Evolutionary conservation across 495 filamentous ascomycete genomes (phyloP).

Genomic region (Annulohypoxylon nitens): DNA sequence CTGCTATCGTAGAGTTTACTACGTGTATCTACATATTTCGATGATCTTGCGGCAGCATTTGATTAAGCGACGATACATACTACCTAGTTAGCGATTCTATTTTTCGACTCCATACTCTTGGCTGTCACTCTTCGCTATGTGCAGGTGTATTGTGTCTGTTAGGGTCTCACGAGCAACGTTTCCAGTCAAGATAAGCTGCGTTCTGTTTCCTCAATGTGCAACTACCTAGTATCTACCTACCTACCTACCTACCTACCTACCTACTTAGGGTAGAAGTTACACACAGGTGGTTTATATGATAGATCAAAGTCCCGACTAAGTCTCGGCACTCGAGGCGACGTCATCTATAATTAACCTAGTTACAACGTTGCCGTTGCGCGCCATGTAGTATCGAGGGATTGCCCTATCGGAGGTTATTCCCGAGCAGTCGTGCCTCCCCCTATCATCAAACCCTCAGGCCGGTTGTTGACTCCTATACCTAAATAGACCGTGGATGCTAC

Average conservation of each 20-base stretch:
- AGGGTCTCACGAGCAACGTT: slow-evolving; percentile 25
- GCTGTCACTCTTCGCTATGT: neutral
- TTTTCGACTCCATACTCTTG: neutral
- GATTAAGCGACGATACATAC: neutral
- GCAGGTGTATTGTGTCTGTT: neutral
- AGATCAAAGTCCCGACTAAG: neutral
- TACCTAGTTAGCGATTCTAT: neutral
- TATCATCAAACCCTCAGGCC: slow-evolving; percentile 16
- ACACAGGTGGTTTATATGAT: neutral
- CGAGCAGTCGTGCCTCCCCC: slow-evolving; percentile 7
- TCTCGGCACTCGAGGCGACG: slow-evolving; percentile 3
- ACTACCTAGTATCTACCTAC: neutral
- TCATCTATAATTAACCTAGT: neutral
- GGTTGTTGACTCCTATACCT: neutral
- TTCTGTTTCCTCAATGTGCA: neutral
- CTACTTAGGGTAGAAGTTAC: neutral
- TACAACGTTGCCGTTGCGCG: slow-evolving; percentile 37
- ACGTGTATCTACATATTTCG: neutral
- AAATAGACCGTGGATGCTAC: neutral
- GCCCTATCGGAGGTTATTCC: slow-evolving; percentile 2
- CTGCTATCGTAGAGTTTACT: neutral
- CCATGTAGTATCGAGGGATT: slow-evolving; percentile 24
- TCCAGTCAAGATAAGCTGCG: slow-evolving; percentile 13
- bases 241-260: neutral
- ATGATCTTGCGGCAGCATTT: neutral